These are phyloP conservation scores for Theobroma cacao DNA, from an alignment of 345 rosid species.

Conservation along the genomic window DNA sequence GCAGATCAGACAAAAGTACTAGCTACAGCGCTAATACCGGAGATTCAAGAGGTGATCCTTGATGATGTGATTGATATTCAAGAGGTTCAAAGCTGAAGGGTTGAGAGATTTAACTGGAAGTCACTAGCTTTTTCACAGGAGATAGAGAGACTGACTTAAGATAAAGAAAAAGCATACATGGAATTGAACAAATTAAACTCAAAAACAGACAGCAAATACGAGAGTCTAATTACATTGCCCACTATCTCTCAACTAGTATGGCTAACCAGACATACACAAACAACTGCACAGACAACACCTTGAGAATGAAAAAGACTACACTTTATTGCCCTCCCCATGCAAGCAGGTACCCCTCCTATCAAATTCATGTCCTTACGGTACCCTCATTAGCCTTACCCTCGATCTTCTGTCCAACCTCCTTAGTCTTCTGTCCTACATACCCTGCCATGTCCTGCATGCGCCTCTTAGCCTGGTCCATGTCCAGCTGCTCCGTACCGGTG, in stretches of 20 bases:
- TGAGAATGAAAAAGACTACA: not conserved
- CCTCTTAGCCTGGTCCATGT: slow-evolving; percentile 33
- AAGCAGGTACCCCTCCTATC: not conserved
- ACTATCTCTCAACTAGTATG: not conserved
- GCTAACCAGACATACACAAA: not conserved
- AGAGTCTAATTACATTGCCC: not conserved
- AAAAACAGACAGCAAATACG: not conserved
- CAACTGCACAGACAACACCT: not conserved
- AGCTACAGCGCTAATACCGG: not conserved
- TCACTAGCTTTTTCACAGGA: no score
- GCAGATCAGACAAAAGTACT: no score
- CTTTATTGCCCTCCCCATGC: not conserved
- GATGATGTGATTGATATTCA: no score
- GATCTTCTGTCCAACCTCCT: slow-evolving; percentile 57
- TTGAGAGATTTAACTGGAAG: no score
- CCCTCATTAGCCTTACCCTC: slow-evolving; percentile 57
- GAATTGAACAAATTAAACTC: not conserved
- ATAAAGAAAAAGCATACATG: not conserved
- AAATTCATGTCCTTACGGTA: not conserved
- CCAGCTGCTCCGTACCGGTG: slow-evolving; percentile 40
- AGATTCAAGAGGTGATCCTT: not conserved
- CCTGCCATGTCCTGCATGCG: slow-evolving; percentile 41
- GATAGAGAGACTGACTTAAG: not conserved
- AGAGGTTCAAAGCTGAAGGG: no score
- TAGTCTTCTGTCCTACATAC: slow-evolving; percentile 60